Evolutionary conservation across 176 grass and related monocot species (phyloP).

Genomic region (Stipa capillata): DNA sequence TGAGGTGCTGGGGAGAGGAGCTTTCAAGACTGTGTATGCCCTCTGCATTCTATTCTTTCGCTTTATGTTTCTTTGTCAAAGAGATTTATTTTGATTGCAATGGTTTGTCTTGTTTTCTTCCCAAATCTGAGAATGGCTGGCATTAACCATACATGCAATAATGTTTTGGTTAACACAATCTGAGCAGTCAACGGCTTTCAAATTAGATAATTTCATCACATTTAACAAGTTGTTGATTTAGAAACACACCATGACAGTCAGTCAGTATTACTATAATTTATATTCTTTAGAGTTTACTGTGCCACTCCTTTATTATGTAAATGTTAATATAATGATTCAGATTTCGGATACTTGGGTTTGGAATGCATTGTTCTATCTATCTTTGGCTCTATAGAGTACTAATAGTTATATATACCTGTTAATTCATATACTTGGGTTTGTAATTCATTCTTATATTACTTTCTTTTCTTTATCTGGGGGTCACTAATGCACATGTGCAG

Average conservation of each 20-base stretch:
- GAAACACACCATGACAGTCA: not conserved
- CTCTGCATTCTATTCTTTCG: not conserved
- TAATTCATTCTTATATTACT: not conserved
- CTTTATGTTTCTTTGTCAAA: conserved; percentile 5
- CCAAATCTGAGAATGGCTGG: not conserved
- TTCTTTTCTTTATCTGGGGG: not conserved
- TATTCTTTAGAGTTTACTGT: not conserved
- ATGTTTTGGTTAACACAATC: not conserved
- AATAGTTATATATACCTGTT: not conserved
- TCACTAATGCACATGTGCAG: not conserved
- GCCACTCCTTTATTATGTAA: not conserved
- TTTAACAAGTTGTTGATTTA: not conserved
- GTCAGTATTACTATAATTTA: not conserved
- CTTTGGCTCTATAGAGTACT: not conserved
- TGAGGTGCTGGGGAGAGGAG: conserved; percentile 80
- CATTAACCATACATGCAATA: not conserved
- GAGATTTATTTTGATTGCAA: not conserved
- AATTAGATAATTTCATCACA: not conserved
- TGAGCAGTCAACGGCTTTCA: not conserved
- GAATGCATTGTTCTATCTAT: not conserved
- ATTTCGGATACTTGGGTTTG: not conserved
- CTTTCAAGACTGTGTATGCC: conserved; percentile 93
- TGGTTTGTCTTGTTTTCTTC: not conserved
- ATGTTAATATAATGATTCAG: not conserved
- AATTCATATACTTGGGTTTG: not conserved